Evolutionary conservation across 192 early-diverging fungal species (phyloP), one percentile per base, ranked within the genome.

Genomic region (Helicostylum pulchrum): DNA sequence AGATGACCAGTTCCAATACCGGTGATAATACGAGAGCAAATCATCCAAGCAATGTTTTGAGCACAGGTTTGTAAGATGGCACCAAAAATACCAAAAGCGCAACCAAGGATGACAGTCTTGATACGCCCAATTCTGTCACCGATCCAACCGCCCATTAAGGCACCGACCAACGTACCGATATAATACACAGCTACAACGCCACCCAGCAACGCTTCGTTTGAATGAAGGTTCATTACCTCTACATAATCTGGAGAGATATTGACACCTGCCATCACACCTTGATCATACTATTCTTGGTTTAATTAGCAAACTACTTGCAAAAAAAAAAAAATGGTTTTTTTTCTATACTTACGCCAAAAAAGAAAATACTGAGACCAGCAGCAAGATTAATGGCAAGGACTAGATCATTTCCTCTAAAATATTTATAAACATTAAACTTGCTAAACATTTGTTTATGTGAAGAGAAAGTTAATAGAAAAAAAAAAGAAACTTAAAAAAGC

Each of bases 91-190:
- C 56, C 70, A 53, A 71, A 51, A 2, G 31, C 49, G 7, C 49
- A 60, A 42, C 70, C 64, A 0, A 71, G 26, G 7, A 71, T 50
- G 4, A 71, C 57, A 4, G 70, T 71, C 20, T 31, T 47, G 36
- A 71, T 63, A 66, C 70, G 70, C 11, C 70, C 70, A 45, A 71
- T 61, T n/a, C 30, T 52, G 20, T 71, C 70, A 53, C 70, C 70
- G 30, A 71, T 48, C 57, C 57, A 71, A n/a, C 70, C 70, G 53
- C 70, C 70, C 30, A 71, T 65, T 9, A 71, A 53, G 15, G 70
- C 70, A 17, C 70, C 70, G 9, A 71, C 61, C 34, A 71, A 46
- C 3, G 63, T 65, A 55, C 70, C 70, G 8, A 19, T 63, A 30
- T 64, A 70, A n/a, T 70, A 70, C 0, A 71, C 43, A 20, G 70